phyloP scores from a whole-genome alignment of 331 rosid genomes.

The Cucumis variabilis region DNA sequence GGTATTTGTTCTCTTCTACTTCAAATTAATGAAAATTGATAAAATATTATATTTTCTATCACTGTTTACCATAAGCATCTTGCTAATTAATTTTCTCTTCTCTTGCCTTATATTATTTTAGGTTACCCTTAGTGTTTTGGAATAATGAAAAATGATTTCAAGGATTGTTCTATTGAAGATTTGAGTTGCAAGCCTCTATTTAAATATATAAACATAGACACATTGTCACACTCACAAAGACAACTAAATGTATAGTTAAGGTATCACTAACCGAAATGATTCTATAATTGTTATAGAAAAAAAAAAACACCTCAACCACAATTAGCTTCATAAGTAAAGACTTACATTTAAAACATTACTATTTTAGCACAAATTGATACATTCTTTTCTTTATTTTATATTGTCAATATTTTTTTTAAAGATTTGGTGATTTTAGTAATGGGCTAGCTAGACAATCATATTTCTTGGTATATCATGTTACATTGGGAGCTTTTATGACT shows the following conservation, averaged over 20 bases:
- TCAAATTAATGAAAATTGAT: too few species aligned
- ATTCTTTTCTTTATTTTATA: neutral
- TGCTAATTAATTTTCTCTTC: too few species aligned
- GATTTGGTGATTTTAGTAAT: neutral
- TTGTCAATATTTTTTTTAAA: too few species aligned
- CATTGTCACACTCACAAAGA: neutral
- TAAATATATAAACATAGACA: neutral
- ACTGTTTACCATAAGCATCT: too few species aligned
- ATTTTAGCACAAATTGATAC: neutral
- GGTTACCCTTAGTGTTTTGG: too few species aligned
- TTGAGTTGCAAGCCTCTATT: conserved; percentile 7
- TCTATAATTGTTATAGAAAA: neutral
- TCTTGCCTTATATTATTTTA: too few species aligned
- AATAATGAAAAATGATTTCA: too few species aligned
- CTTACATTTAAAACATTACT: too few species aligned
- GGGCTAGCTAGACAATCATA: neutral
- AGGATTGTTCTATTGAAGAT: neutral
- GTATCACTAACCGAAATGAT: neutral
- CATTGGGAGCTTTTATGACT: neutral
- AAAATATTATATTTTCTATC: too few species aligned
- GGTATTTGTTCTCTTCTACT: too few species aligned
- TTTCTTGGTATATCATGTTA: neutral
- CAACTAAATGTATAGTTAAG: neutral
- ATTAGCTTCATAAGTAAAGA: too few species aligned
- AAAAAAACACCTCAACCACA: neutral